A percentile compares a stretch with the other conserved stretches of the same genome.
These are phyloP conservation scores for Ceratocystis destructans DNA, from an alignment of 2,329 filamentous ascomycete species.

Conservation along the genomic window DNA sequence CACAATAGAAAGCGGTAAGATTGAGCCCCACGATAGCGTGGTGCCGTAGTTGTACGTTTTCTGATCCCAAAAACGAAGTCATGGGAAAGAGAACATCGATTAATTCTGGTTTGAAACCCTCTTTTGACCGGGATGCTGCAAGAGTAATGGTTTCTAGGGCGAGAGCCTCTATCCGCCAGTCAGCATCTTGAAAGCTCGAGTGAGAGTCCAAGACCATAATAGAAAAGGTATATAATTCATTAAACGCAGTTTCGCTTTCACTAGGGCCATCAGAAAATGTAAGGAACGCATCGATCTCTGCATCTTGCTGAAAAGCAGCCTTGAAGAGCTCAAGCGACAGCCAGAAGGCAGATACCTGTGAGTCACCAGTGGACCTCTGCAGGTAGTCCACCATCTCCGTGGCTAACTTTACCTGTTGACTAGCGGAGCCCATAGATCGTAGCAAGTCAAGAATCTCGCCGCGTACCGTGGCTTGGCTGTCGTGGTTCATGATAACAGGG, in stretches of 20 bases:
- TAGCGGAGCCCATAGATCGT: conserved; percentile 39
- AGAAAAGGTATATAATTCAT: conserved; percentile 58
- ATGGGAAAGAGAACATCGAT: conserved; percentile 86
- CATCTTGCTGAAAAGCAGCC: conserved; percentile 36
- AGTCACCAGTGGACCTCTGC: conserved; percentile 39
- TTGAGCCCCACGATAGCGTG: conserved; percentile 79
- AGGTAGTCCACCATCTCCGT: conserved; percentile 51
- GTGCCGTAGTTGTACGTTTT: conserved; percentile 50
- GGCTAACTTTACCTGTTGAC: conserved; percentile 47
- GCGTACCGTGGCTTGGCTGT: conserved; percentile 52
- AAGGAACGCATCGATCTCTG: conserved; percentile 53
- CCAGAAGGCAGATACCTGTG: conserved; percentile 64
- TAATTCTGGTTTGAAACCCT: conserved; percentile 66
- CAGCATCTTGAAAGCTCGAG: conserved; percentile 34
- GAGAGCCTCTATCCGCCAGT: conserved; percentile 65
- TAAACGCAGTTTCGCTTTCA: conserved; percentile 35
- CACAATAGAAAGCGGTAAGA: conserved; percentile 59
- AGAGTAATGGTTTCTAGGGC: conserved; percentile 70
- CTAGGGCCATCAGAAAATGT: conserved; percentile 32
- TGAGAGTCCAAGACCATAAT: conserved; percentile 46
- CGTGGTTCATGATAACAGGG: conserved; percentile 47
- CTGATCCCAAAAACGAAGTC: conserved; percentile 72
- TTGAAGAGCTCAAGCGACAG: conserved; percentile 59
- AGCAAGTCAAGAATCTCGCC: conserved; percentile 45
- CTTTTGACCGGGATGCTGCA: conserved; percentile 52